These are phyloP conservation scores for Condylostoma magnum DNA, from an alignment of 169 alveolate genomes.

Conservation along the genomic window DNA sequence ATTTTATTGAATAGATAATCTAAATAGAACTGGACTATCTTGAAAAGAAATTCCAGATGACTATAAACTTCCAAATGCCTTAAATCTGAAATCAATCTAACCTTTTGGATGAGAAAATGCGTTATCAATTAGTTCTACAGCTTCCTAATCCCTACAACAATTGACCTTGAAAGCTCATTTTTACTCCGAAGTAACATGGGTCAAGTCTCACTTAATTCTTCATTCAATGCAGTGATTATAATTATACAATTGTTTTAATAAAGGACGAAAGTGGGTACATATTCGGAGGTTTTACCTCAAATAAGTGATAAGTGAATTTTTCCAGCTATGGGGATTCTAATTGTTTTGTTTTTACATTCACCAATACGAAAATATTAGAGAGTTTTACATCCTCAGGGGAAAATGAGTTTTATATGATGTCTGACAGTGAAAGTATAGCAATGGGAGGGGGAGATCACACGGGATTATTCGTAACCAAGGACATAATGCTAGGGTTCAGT, in stretches of 20 bases:
- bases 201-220: no score
- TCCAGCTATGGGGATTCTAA: conserved; percentile 10
- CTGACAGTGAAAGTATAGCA: not conserved
- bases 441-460: conserved; percentile 12
- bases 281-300: conserved; percentile 17
- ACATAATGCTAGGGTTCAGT: not conserved
- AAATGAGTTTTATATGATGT: conserved; percentile 9
- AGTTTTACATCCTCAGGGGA: not conserved
- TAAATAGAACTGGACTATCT: no score
- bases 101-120: no score
- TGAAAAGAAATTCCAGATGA: no score
- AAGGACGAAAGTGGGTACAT: not conserved
- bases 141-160: no score
- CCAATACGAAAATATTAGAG: not conserved
- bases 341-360: conserved; percentile 17
- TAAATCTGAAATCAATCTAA: no score
- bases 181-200: no score
- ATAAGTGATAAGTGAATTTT: not conserved
- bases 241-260: not conserved
- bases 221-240: no score
- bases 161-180: no score
- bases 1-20: no score
- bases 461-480: not conserved
- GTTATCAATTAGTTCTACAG: no score
- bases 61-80: no score